Evolutionary conservation across 352 stramenopile genomes (phyloP).

Genomic region (Phytophthora podocarpi): DNA sequence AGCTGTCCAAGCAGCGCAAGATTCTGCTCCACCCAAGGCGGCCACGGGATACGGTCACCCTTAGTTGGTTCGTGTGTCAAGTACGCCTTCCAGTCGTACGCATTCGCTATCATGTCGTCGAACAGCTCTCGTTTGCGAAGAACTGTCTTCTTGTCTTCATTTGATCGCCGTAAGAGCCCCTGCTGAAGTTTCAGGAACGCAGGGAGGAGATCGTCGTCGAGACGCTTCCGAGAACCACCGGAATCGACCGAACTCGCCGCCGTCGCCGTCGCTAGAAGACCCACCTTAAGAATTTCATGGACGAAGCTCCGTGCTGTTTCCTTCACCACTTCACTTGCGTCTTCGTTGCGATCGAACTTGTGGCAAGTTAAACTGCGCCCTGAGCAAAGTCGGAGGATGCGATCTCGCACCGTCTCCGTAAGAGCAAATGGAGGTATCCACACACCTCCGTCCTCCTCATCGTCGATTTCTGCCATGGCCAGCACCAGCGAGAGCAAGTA

Average conservation of each 20-base stretch:
- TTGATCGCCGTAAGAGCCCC: slow-evolving; percentile 4
- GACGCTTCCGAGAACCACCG: neutral
- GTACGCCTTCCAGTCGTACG: slow-evolving; percentile 34
- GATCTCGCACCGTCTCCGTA: slow-evolving; percentile 2
- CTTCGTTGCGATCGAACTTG: neutral
- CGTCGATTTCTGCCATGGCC: slow-evolving; percentile 14
- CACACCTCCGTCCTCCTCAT: neutral
- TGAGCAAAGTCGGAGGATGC: slow-evolving; percentile 18
- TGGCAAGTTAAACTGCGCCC: slow-evolving; percentile 19
- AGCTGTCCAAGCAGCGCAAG: slow-evolving; percentile 35
- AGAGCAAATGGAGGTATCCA: neutral
- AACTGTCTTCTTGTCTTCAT: too few species aligned
- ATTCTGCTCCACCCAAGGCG: slow-evolving; percentile 30
- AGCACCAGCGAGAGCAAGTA: slow-evolving; percentile 37
- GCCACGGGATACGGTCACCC: slow-evolving; percentile 11
- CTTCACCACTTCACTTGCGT: neutral
- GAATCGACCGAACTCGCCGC: too few species aligned
- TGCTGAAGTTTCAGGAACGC: slow-evolving; percentile 31
- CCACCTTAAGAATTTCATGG: slow-evolving; percentile 5
- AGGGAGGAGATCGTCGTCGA: slow-evolving; percentile 23
- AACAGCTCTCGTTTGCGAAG: slow-evolving; percentile 22
- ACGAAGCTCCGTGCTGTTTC: slow-evolving; percentile 22
- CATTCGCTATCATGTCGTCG: slow-evolving; percentile 38
- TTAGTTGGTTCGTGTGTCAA: neutral
- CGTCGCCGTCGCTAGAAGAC: neutral